Evolutionary conservation across 2,329 filamentous ascomycete genomes (phyloP).

Genomic region (Pyrenophora tritici-repentis): DNA sequence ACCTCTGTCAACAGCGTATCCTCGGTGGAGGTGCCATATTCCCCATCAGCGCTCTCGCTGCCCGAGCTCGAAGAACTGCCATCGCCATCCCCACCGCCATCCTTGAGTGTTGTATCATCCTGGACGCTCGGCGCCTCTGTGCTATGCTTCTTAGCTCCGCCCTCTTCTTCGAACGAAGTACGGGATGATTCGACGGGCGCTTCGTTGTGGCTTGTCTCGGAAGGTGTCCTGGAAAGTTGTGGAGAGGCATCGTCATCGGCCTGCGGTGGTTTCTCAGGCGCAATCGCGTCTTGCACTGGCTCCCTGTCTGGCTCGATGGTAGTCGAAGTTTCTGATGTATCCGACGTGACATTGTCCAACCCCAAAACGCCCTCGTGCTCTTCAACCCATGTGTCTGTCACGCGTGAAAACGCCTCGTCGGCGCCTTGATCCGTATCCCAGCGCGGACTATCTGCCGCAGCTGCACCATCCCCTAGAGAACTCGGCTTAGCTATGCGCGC

Average conservation of each 20-base stretch:
- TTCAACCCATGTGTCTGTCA: slow-evolving; percentile 19
- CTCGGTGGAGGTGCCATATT: slow-evolving; percentile 7
- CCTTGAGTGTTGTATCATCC: background rate
- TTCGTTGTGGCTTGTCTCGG: slow-evolving; percentile 43
- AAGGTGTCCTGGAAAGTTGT: slow-evolving; percentile 43
- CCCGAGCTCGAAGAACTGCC: background rate
- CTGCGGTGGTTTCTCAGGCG: slow-evolving; percentile 11
- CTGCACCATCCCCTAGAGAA: background rate
- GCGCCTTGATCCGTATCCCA: slow-evolving; percentile 8
- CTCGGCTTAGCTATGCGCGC: slow-evolving; percentile 1
- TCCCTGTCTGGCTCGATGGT: slow-evolving; percentile 33
- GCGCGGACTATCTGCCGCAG: background rate
- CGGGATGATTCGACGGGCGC: slow-evolving; percentile 39
- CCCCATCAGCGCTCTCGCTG: slow-evolving; percentile 7
- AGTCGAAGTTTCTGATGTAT: slow-evolving; percentile 40
- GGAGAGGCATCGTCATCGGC: slow-evolving; percentile 41
- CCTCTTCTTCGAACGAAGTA: slow-evolving; percentile 45
- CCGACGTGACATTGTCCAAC: slow-evolving; percentile 29
- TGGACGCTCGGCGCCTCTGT: background rate
- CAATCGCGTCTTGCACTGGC: slow-evolving; percentile 2
- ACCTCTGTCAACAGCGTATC: slow-evolving; percentile 8
- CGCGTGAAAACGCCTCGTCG: background rate
- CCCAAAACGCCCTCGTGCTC: slow-evolving; percentile 11
- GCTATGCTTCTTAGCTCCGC: background rate
- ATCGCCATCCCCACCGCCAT: background rate